Base-by-base conservation (phyloP, 83 land plant genomes). In the Isoetes engelmannii region DNA sequence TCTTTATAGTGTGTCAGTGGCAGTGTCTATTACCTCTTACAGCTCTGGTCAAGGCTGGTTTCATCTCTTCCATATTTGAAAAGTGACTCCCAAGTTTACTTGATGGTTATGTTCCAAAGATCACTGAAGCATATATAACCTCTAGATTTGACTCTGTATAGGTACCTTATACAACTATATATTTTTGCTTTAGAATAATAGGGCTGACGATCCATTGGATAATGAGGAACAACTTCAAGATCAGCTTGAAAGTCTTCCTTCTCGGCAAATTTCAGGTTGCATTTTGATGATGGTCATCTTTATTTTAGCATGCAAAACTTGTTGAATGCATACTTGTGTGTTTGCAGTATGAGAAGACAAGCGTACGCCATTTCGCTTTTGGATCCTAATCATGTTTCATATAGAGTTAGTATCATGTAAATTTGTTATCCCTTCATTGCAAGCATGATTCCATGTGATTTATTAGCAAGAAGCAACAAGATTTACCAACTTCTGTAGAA, bases 191-290 rank as follows among this genome's bases (percentile, higher is more conserved):
- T 84, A 87, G 7, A 86, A 87, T 76, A 90, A 85, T 57, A 70
- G 80, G 48, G 80, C 87, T 43, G 97, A 92, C 57, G 85, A 92
- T 81, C 97, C 97, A 21, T 69, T 92, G 37, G 97, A 92, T 62
- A 89, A 87, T 77, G 95, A 83, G 70, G 97, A 92, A 53, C 87
- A 87, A 47, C 83, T 92, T 71, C 95, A 92, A 72, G 97, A 92
- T 69, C 97, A 92, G 71, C 86, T 92, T 12, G 97, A 92, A 56
- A 80, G 85, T 77, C 77, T 92, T 73, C 97, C 97, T 44, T 79
- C 82, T 92, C n/a, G 89, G 97, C 63, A 77, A 87, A 61, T 92
- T 89, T 70, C 95, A 89, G 94, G 94, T 87, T 20, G 44, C 12
- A 51, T 51, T 51, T 51, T 51, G 15, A 51, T 51, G 12, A 3